phyloP scores from a whole-genome alignment of 2,329 filamentous ascomycete genomes.

The Pseudocercospora musae region DNA sequence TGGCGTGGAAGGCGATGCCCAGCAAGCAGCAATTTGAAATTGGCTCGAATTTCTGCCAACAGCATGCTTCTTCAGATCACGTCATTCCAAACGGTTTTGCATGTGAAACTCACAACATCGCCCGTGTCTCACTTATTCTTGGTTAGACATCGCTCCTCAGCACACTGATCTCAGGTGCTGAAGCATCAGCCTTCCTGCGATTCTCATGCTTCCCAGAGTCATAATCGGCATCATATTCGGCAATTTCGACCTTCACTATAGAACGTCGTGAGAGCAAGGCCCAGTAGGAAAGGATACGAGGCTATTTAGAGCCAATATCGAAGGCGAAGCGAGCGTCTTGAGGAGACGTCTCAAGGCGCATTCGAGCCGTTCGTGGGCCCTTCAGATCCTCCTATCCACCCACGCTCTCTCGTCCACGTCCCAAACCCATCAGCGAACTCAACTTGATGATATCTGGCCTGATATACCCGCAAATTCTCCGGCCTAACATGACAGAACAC shows the following conservation, averaged over 20 bases:
- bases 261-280: too few species aligned
- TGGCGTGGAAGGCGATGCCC: background rate
- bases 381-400: background rate
- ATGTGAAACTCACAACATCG: background rate
- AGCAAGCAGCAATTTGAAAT: background rate
- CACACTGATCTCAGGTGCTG: too few species aligned
- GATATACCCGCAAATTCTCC: background rate
- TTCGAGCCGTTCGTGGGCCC: background rate
- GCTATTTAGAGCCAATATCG: too few species aligned
- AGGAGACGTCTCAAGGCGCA: background rate
- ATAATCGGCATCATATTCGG: too few species aligned
- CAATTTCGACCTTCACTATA: too few species aligned
- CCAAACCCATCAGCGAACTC: background rate
- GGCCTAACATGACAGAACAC: background rate
- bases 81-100: background rate
- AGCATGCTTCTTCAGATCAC: background rate
- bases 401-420: background rate
- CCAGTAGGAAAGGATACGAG: too few species aligned
- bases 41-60: background rate
- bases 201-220: too few species aligned
- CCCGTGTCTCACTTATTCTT: background rate
- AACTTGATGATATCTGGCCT: background rate
- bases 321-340: too few species aligned
- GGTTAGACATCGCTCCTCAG: too few species aligned
- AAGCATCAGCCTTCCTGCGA: too few species aligned